Evolutionary conservation across 768 basidiomycete species (phyloP).

Genomic region (Boletus reticuloceps): DNA sequence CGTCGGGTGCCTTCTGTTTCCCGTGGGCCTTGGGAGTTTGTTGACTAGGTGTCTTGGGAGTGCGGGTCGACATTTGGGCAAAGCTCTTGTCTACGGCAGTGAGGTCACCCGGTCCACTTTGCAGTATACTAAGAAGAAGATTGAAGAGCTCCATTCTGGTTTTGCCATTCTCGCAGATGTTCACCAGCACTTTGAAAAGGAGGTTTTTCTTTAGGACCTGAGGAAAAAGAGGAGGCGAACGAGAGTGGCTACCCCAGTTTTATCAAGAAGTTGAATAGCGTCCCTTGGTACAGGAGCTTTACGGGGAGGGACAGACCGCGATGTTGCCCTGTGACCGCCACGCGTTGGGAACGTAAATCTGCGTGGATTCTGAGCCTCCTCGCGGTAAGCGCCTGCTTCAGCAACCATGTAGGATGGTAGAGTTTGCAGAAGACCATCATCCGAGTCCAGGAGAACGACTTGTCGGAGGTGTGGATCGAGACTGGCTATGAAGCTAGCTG

Average conservation of each 20-base stretch:
- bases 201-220: conserved; percentile 83
- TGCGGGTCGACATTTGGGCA: conserved; percentile 82
- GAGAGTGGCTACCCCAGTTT: conserved; percentile 80
- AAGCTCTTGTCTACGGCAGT: conserved; percentile 92
- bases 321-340: conserved; percentile 23
- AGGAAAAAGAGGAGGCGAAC: conserved; percentile 93
- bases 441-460: conserved; percentile 87
- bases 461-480: conserved; percentile 88
- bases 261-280: conserved; percentile 91
- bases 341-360: conserved; percentile 32
- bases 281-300: conserved; percentile 69
- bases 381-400: conserved; percentile 74
- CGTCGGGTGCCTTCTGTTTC: conserved; percentile 69
- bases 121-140: conserved; percentile 87
- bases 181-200: conserved; percentile 87
- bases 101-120: conserved; percentile 93
- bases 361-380: conserved; percentile 42
- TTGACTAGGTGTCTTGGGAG: conserved; percentile 47
- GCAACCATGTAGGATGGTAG: conserved; percentile 85
- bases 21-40: conserved; percentile 47
- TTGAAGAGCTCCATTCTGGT: conserved; percentile 93
- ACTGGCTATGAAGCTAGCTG: conserved; percentile 88
- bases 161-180: conserved; percentile 92
- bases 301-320: conserved; percentile 35
- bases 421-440: conserved; percentile 78